Evolutionary conservation across 2,329 filamentous ascomycete genomes (phyloP).

Genomic region (Aspergillus tubingensis): DNA sequence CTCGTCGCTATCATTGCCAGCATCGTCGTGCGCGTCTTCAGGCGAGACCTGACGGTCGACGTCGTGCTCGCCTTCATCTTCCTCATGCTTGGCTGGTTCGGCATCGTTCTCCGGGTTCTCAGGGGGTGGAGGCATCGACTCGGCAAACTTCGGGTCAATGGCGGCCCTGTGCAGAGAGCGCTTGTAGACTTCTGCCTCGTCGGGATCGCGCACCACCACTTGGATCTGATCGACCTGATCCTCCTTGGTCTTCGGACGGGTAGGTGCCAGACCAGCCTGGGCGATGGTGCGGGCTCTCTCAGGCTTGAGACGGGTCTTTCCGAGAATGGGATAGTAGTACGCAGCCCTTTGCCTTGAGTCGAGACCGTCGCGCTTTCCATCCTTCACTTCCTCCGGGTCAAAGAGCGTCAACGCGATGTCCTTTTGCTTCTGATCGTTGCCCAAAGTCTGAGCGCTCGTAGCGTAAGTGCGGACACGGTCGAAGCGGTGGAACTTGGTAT

Average conservation of each 20-base stretch:
- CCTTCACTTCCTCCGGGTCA: constrained; percentile 44
- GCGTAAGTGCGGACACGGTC: constrained; percentile 63
- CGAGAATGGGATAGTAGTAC: constrained; percentile 63
- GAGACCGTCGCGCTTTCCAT: constrained; percentile 20
- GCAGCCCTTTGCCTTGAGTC: constrained; percentile 53
- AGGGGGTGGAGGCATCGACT: constrained; percentile 37
- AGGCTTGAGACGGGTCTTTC: constrained; percentile 58
- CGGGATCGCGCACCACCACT: constrained; percentile 53
- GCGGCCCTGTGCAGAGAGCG: constrained; percentile 47
- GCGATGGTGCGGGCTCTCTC: constrained; percentile 48
- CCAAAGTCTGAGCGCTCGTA: constrained; percentile 55
- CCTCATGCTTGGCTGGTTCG: constrained; percentile 11
- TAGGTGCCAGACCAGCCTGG: constrained; percentile 43
- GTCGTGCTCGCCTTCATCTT: constrained; percentile 15
- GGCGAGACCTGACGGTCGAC: constrained; percentile 10
- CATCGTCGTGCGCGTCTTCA: constrained; percentile 16
- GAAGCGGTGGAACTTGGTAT: constrained; percentile 54
- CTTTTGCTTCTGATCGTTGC: constrained; percentile 55
- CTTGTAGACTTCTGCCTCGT: constrained; percentile 52
- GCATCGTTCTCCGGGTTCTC: constrained; percentile 9
- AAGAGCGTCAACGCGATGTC: constrained; percentile 62
- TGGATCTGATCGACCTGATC: constrained; percentile 57
- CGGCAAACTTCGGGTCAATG: constrained; percentile 48
- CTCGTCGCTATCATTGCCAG: constrained; percentile 26
- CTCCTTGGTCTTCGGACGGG: constrained; percentile 42